Evolutionary conservation across 805 yeast species (phyloP), one percentile per base, ranked within the genome.

Genomic region (Komagataella populi): DNA sequence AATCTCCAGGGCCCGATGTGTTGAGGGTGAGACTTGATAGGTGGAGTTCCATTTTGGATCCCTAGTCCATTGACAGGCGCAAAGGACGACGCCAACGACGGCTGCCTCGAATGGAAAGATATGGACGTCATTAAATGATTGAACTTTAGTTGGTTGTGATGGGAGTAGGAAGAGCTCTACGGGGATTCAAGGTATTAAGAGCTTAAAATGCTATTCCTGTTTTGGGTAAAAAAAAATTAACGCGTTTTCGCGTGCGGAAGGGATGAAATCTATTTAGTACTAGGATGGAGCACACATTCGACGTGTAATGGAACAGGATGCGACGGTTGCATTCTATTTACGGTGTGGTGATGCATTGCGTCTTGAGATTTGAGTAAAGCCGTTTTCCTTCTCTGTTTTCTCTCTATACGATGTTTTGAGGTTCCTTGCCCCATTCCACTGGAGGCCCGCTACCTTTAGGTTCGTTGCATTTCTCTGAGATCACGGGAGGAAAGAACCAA

Each of bases 1-100:
- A 93, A 71, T 63, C 88, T 86, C 99, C 99, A 93, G 1, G 99
- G 97, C 2, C 99, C 99, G 47, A 93, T 60, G 52, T 64, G 63
- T 45, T 72, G 72, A 18, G 81, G 81, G 57, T 72, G 77, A 52
- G 62, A 62, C 46, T 57, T 60, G 50, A 67, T n/a, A 44, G 44
- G n/a, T 16, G 39, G 23, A 5, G 44, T 17, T 14, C 18, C 16
- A 47, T 47, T 39, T 12, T 24, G 23, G 17, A 50, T 50, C 6
- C 52, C 52, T 17, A 49, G 48, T 18, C 51, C 51, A 18, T 50
- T 24, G 51, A 44, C 30, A 47, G 52, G 47, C 16, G 44, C 50
- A 36, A 50, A 39, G n/a, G 52, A 50, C 47, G 48, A 44, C 18
- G 49, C 44, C 30, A 44, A 8, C 50, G 49, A 47, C 18, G 49